Percentiles rank a stretch among this genome's conserved stretches.
Evolutionary conservation across 345 rosid species (phyloP).

Genomic region (Linum usitatissimum): DNA sequence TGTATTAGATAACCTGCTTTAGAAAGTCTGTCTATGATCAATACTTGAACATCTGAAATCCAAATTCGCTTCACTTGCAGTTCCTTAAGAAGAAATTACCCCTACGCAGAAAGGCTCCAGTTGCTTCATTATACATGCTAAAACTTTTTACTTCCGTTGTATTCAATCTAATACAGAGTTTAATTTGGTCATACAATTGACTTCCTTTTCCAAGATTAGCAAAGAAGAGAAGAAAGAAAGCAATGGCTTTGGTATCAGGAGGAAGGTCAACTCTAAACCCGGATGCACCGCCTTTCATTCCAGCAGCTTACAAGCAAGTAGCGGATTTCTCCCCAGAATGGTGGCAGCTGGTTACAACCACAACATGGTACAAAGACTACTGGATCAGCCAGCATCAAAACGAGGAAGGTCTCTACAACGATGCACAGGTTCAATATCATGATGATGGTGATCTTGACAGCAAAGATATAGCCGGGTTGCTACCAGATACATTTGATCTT

Average conservation of each 20-base stretch:
- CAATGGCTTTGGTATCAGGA: constrained; percentile 56
- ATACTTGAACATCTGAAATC: no score
- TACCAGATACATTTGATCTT: constrained; percentile 60
- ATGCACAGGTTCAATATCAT: constrained; percentile 7
- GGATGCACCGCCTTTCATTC: constrained; percentile 65
- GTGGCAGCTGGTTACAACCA: constrained; percentile 83
- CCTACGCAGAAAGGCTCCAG: no score
- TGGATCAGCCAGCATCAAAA: constrained; percentile 74
- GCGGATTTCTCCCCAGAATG: constrained; percentile 94
- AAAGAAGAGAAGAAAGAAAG: not conserved
- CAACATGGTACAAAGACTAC: constrained; percentile 68
- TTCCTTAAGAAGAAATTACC: no score
- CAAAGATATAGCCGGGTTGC: constrained; percentile 34
- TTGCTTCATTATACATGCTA: no score
- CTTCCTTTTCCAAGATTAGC: not conserved
- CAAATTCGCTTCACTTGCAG: no score
- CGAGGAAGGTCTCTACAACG: constrained; percentile 41
- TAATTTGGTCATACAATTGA: no score
- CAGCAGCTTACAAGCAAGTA: constrained; percentile 65
- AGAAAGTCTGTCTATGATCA: no score
- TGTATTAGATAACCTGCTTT: no score
- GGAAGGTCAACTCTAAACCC: constrained; percentile 73
- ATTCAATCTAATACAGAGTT: no score
- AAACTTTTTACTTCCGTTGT: no score
- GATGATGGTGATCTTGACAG: constrained; percentile 22